Evolutionary conservation across 2,329 filamentous ascomycete genomes (phyloP), one percentile per base, ranked within the genome.

Genomic region (Celoporthe dispersa): DNA sequence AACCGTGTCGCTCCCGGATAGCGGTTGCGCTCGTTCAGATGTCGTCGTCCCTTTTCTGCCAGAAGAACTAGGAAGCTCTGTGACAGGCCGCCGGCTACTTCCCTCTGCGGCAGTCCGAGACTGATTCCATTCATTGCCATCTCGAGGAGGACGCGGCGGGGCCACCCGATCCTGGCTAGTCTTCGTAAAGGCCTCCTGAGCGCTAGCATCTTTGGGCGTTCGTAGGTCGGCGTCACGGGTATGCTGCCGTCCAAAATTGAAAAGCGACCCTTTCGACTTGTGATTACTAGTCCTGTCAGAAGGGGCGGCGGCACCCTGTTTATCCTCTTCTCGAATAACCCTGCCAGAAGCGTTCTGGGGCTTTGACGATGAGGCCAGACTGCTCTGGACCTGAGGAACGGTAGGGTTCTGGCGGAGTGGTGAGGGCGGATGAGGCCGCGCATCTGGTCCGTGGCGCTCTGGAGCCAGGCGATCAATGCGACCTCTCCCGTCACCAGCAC

Each of bases 231-330:
- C 39, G 28, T 64, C 62, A 48, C 62, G 62, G 28, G 62, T 22
- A 64, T 48, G 39, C 16, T 64, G 39, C 28, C 62, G n/a, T 9
- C 62, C 62, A 64, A 64, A 64, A 22, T 22, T 64, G 62, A 64
- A 64, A 7, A 64, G 25, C 11, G 35, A 22, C 16, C 62, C 62
- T 7, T n/a, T 64, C n/a, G 39, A 33, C 14, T 41, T 44, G 19
- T 25, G 41, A 11, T 44, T 35, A 12, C 19, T 35, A n/a, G 39
- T 48, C 28, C 31, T 64, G 7, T 44, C 28, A 33, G 41, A 1
- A 33, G 41, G 33, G 6, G 60, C n/a, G 6, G 60, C n/a, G 4
- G 37, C 35, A 44, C 37, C 60, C n/a, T 22, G 37, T 3, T 28
- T n/a, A 28, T 44, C 39, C 11, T 12, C 35, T 28, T 44, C 60